Evolutionary conservation across 1,139 yeast genomes (phyloP), one percentile per base, ranked within the genome.

Genomic region (Zygosaccharomyces pseudobailii): DNA sequence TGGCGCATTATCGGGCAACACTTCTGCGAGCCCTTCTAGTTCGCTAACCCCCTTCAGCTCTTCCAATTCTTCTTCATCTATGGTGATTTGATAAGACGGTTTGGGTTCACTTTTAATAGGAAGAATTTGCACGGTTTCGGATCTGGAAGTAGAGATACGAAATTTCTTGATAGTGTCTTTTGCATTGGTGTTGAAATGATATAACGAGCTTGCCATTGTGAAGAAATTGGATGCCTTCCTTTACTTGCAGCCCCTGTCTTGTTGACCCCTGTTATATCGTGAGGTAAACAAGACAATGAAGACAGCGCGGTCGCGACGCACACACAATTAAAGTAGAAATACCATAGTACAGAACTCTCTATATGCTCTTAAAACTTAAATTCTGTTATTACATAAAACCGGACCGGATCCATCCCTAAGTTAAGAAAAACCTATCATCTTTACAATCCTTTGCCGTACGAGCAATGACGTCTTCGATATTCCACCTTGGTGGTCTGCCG

Each of bases 1-100:
- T 6, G 97, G 96, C 4, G 81, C 68, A 57, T 82, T 88, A 55
- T 86, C 95, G 0, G 97, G 96, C 45, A 89, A 69, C 52, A 82
- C 87, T 48, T 87, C 95, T 4, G 74, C 73, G 42, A 89, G 72
- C 20, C 79, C 85, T 33, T 78, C 85, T 9, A 86, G 37, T 10
- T 53, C 57, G 8, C 44, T 49, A 28, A 59, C 49, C 9, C 57
- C 65, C 62, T 46, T 73, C 24, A 78, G 61, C 25, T 73, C 70
- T 30, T 72, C 71, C 8, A 71, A 76, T 33, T 65, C 72, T 21
- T 57, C 61, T 10, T 66, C 67, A 47, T 77, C 84, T 22, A 72
- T 61, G 44, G 69, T 71, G 45, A 85, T 75, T 53, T 79, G 85
- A 57, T 81, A 81, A 1, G 80, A 60, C 55, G 48, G 71, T 62